These are phyloP conservation scores for Tulasnella sp. DNA, from an alignment of 768 basidiomycete species.

Conservation along the genomic window DNA sequence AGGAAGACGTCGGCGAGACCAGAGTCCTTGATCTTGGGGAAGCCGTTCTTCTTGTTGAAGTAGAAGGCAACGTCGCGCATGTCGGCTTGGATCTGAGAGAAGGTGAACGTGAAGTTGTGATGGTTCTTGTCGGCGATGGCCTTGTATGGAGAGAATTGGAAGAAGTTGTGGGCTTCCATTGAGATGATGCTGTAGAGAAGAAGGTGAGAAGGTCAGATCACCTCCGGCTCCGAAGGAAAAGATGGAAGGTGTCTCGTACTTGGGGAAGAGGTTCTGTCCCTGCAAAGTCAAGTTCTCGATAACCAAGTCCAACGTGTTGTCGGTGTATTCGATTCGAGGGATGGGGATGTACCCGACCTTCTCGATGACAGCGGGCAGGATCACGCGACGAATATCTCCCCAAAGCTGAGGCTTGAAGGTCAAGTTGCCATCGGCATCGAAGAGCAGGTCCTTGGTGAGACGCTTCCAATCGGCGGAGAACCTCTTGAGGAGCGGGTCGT, in stretches of 20 bases:
- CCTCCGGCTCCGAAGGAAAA: too few relatives aligned
- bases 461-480: conserved; percentile 82
- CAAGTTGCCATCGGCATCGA: conserved; percentile 73
- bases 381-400: conserved; percentile 80
- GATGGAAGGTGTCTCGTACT: conserved; percentile 32
- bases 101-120: conserved; percentile 69
- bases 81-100: conserved; percentile 87
- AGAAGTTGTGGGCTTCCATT: conserved; percentile 69
- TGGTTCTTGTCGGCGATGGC: conserved; percentile 52
- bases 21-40: conserved; percentile 73
- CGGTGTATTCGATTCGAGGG: conserved; percentile 90
- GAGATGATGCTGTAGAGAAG: conserved; percentile 38
- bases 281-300: conserved; percentile 89
- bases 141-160: conserved; percentile 81
- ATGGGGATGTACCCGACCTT: conserved; percentile 66
- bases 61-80: conserved; percentile 92
- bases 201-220: too few relatives aligned
- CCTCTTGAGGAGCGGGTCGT: conserved; percentile 76
- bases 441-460: conserved; percentile 78
- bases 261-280: conserved; percentile 86
- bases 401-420: conserved; percentile 83
- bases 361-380: conserved; percentile 72
- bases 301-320: conserved; percentile 79
- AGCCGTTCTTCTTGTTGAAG: conserved; percentile 79
- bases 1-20: conserved; percentile 83